Evolutionary conservation across 2,329 filamentous ascomycete genomes (phyloP).

Genomic region (Beauveria rudraprayagi): DNA sequence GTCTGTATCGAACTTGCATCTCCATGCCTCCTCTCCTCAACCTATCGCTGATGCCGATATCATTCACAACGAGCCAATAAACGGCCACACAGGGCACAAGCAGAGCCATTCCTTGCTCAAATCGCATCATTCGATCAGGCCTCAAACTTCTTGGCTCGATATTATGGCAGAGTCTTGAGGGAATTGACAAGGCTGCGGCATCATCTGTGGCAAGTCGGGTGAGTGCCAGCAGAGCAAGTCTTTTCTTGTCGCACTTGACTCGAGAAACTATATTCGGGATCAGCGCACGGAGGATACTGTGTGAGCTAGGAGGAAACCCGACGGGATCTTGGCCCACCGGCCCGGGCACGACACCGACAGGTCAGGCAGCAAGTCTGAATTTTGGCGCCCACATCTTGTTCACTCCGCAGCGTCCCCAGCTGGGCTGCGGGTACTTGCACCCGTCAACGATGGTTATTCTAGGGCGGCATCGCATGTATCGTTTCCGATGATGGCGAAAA

Average conservation of each 20-base stretch:
- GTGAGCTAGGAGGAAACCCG: background rate
- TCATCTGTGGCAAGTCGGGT: background rate
- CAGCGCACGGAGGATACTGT: background rate
- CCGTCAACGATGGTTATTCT: background rate
- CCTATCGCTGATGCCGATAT: too few species aligned
- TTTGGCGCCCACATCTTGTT: background rate
- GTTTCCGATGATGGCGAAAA: too few species aligned
- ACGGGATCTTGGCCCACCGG: too few species aligned
- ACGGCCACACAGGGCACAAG: too few species aligned
- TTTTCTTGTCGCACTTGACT: background rate
- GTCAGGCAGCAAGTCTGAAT: background rate
- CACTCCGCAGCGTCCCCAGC: background rate
- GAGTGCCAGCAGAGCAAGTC: background rate
- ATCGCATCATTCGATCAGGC: too few species aligned
- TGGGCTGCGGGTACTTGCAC: background rate
- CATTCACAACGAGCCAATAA: too few species aligned
- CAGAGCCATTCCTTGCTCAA: too few species aligned
- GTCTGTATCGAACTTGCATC: too few species aligned
- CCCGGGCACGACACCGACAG: background rate
- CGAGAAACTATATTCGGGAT: background rate
- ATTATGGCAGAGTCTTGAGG: too few species aligned
- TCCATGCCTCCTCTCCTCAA: too few species aligned
- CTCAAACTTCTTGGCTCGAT: too few species aligned
- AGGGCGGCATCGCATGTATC: background rate
- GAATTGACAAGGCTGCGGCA: too few species aligned